These are phyloP conservation scores for Tolypocladium cylindrosporum DNA, from an alignment of 2,329 filamentous ascomycete genomes.

Conservation along the genomic window DNA sequence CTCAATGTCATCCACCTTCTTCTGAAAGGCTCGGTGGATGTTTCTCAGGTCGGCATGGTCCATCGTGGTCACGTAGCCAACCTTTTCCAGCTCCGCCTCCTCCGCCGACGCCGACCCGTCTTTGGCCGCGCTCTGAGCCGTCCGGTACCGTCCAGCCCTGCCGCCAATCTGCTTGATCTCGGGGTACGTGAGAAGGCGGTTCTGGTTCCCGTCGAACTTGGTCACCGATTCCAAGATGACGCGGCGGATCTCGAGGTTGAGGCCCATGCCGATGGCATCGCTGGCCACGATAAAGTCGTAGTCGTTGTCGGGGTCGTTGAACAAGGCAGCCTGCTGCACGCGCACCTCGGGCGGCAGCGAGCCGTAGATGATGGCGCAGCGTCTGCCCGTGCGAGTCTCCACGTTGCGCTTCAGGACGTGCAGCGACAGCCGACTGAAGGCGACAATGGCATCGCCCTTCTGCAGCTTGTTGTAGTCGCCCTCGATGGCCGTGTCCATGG, in stretches of 20 bases:
- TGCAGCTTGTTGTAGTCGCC: constrained; percentile 56
- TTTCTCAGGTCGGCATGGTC: constrained; percentile 56
- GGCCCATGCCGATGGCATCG: constrained; percentile 93
- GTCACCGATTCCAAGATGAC: constrained; percentile 72
- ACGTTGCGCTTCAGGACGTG: constrained; percentile 72
- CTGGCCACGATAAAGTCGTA: constrained; percentile 93
- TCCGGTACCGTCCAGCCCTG: constrained; percentile 77
- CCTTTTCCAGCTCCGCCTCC: constrained; percentile 23
- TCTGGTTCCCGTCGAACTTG: constrained; percentile 58
- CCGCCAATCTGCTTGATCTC: constrained; percentile 94
- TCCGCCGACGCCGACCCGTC: constrained; percentile 4
- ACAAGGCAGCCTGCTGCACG: constrained; percentile 80
- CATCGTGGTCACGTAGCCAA: constrained; percentile 73
- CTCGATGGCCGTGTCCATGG: constrained; percentile 52
- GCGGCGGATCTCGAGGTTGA: constrained; percentile 87
- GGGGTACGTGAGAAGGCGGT: constrained; percentile 53
- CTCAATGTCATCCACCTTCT: constrained; percentile 54
- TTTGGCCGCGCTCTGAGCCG: constrained; percentile 32
- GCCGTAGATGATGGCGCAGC: constrained; percentile 90
- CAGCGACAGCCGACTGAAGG: constrained; percentile 74
- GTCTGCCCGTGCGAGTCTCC: constrained; percentile 63
- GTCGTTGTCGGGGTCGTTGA: constrained; percentile 92
- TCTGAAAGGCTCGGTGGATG: constrained; percentile 52
- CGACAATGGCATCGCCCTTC: constrained; percentile 85
- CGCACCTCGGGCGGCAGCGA: constrained; percentile 85